Base-by-base conservation (phyloP, 2,329 filamentous ascomycete species). In the Rutstroemia sp. region DNA sequence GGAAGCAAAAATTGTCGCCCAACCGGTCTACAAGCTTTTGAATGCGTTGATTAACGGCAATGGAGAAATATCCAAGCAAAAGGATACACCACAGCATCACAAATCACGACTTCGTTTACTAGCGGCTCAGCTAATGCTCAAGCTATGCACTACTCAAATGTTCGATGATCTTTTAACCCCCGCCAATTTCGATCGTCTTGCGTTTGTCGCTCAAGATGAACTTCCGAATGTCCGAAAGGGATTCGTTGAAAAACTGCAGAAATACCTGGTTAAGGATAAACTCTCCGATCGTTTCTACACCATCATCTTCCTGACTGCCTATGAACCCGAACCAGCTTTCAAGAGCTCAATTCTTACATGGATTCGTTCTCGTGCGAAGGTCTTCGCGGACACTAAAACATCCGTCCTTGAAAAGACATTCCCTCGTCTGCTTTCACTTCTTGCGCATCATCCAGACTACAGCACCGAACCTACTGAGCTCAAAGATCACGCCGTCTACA, bases 391-490 rank as follows among this genome's bases (percentile, higher is more conserved):
- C 34, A 76, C 72, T 60, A 82, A 79, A 64, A 78, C 82, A 54
- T 82, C 78, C 9, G 78, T 87, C 7, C 82, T 99, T 75, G 92
- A 97, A 71, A 81, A 84, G 21, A 80, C 87, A 12, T 88, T 97
- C 68, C 84, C 88, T 25, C 84, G 94, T 8, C 79, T 97, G 36
- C 77, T 99, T 52, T 94, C 91, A 49, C 75, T 99, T 45, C 79
- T 99, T 45, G 92, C 92, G 5, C 92, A 97, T 69, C 94, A 99
- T 69, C 92, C 92, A 1, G 94, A 99, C 70, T 96, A 92, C 63
- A 83, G 81, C 59, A 70, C 78, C 1, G 79, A 82, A 5, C 72
- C 83, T 2, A 79, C 83, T 14, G 86, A 91, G 48, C 74, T 96
- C 49, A 77, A 84, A 46, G 89, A 96, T 67, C 92, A 95, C 70